Conservation (phyloP, 805 yeast species). For the Pichia insulana region DNA sequence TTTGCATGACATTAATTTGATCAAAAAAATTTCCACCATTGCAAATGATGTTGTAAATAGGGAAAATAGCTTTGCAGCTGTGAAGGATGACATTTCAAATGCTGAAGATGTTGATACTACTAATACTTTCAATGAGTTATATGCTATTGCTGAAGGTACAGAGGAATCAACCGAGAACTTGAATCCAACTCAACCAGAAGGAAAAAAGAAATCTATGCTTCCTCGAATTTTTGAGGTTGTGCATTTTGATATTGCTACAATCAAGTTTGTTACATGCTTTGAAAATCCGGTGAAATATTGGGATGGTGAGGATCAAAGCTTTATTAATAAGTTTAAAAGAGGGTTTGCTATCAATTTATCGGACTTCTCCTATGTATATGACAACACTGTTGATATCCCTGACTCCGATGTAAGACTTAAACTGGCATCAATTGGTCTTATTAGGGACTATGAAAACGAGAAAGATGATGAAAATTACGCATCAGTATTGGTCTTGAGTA, state of each 20-base stretch:
- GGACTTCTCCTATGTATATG: constrained; percentile 6
- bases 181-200: neutral
- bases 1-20: constrained; percentile 6
- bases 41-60: constrained; percentile 2
- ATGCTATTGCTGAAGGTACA: neutral
- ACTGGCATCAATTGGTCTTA: constrained; percentile 9
- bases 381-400: constrained; percentile 11
- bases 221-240: constrained; percentile 7
- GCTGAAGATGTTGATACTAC: neutral
- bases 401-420: constrained; percentile 10
- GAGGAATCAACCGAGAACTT: neutral
- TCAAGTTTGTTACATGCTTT: constrained; percentile 22
- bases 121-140: neutral
- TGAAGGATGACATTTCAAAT: neutral
- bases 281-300: constrained; percentile 24
- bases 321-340: constrained; percentile 21
- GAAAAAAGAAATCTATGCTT: constrained; percentile 9
- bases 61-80: neutral
- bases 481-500: constrained; percentile 11
- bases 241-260: constrained; percentile 8
- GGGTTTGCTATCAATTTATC: constrained; percentile 16
- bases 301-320: constrained; percentile 23
- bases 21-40: constrained; percentile 12
- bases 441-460: constrained; percentile 18
- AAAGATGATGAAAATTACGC: constrained; percentile 5